These are phyloP conservation scores for Cronartium ribicola DNA, from an alignment of 1,284 basidiomycete genomes.

Conservation along the genomic window DNA sequence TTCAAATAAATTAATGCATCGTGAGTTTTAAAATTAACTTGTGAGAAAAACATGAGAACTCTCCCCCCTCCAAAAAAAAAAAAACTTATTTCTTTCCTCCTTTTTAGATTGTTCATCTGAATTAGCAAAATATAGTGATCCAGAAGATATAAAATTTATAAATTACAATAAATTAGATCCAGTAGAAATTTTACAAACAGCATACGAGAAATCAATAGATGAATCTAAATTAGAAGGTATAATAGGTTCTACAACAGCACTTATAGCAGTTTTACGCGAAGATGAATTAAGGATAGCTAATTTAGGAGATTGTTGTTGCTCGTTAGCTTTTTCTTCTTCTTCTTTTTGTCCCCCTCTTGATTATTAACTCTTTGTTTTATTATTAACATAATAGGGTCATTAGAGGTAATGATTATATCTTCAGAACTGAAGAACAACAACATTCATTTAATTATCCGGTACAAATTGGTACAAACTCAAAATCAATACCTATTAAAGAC, in stretches of 20 bases:
- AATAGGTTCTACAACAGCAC: slow-evolving; percentile 58
- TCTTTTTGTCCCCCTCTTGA: slow-evolving; percentile 27
- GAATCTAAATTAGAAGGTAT: slow-evolving; percentile 56
- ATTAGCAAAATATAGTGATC: slow-evolving; percentile 45
- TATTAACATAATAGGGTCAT: slow-evolving; percentile 44
- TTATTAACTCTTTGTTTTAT: not conserved
- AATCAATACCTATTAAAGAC: slow-evolving; percentile 65
- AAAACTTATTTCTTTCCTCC: slow-evolving; percentile 3
- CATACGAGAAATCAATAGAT: slow-evolving; percentile 57
- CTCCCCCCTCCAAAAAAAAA: not conserved
- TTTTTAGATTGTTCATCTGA: slow-evolving; percentile 11
- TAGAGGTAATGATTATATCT: slow-evolving; percentile 56
- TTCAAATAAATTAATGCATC: slow-evolving; percentile 79
- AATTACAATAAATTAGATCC: slow-evolving; percentile 54
- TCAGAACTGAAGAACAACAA: slow-evolving; percentile 91
- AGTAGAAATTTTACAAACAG: slow-evolving; percentile 59
- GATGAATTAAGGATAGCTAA: slow-evolving; percentile 83
- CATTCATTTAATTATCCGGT: slow-evolving; percentile 90
- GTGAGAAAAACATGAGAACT: not conserved
- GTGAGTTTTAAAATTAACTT: slow-evolving; percentile 54
- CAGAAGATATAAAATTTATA: slow-evolving; percentile 46
- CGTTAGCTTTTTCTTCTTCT: slow-evolving; percentile 38
- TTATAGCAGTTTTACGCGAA: slow-evolving; percentile 60
- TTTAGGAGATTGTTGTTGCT: slow-evolving; percentile 76
- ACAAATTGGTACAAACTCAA: slow-evolving; percentile 73